A percentile compares a stretch with the other conserved stretches of the same genome.
Conservation (phyloP, 192 early-diverging fungal genomes). For the Linnemannia schmuckeri region DNA sequence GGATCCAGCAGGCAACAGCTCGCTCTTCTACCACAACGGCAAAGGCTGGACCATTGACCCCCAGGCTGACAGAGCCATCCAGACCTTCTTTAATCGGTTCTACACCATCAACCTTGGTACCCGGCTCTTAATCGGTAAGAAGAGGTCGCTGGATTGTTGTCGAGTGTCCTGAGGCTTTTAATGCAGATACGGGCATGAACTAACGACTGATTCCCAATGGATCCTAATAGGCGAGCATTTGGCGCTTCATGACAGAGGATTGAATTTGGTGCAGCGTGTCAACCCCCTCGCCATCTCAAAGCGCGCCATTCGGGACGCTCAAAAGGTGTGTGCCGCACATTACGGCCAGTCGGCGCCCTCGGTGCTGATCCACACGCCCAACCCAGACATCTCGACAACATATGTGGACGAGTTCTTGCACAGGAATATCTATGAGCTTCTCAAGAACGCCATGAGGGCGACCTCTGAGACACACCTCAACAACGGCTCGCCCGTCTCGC, state of each 20-base stretch:
- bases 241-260: constrained; percentile 66
- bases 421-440: constrained; percentile 71
- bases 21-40: constrained; percentile 59
- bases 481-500: constrained; percentile 19
- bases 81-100: constrained; percentile 73
- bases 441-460: constrained; percentile 71
- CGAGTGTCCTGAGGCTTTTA: too few relatives aligned
- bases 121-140: constrained; percentile 65
- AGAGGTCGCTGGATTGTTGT: too few relatives aligned
- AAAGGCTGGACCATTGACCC: constrained; percentile 59
- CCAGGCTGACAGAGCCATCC: constrained; percentile 64
- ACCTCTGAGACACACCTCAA: constrained; percentile 64
- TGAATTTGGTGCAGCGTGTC: constrained; percentile 72
- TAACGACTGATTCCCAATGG: neutral
- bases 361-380: constrained; percentile 65
- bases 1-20: constrained; percentile 47
- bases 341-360: constrained; percentile 63
- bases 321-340: constrained; percentile 61
- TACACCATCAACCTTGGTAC: constrained; percentile 74
- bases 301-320: constrained; percentile 64
- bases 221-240: constrained; percentile 62
- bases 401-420: constrained; percentile 73
- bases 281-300: constrained; percentile 67
- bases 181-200: neutral
- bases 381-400: constrained; percentile 64